A percentile compares a stretch with the other conserved stretches of the same genome.
Evolutionary conservation across 257 asterid genomes (phyloP).

Genomic region (Echium plantagineum): DNA sequence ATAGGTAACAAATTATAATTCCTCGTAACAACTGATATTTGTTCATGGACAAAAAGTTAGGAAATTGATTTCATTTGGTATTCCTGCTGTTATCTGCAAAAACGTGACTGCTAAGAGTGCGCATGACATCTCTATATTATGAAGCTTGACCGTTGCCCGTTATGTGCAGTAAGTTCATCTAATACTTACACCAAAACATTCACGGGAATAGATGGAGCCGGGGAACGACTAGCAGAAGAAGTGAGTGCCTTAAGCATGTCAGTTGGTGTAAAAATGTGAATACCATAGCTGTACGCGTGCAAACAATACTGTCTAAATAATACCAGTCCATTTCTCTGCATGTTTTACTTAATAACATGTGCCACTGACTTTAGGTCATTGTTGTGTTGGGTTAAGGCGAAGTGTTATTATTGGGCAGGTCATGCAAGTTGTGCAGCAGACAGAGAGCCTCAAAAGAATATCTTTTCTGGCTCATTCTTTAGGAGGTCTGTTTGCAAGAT

Average conservation of each 20-base stretch:
- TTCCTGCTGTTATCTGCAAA: slow-evolving; percentile 1
- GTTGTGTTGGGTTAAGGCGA: not conserved
- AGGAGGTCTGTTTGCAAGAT: slow-evolving; percentile 79
- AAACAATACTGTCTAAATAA: too few species aligned
- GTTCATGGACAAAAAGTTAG: too few species aligned
- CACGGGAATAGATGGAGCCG: slow-evolving; percentile 84
- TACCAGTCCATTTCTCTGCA: not conserved
- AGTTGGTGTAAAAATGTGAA: not conserved
- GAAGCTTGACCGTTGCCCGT: not conserved
- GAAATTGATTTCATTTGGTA: not conserved
- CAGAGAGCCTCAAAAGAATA: slow-evolving; percentile 47
- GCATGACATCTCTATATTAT: not conserved
- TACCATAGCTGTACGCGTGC: not conserved
- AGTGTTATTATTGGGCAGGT: slow-evolving; percentile 28
- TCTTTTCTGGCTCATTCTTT: slow-evolving; percentile 91
- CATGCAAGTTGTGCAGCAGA: slow-evolving; percentile 44
- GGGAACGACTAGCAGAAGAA: slow-evolving; percentile 89
- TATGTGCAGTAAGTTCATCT: slow-evolving; percentile 68
- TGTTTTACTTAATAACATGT: not conserved
- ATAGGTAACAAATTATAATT: too few species aligned
- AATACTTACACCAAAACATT: slow-evolving; percentile 79
- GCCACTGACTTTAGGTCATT: not conserved
- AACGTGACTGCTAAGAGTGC: not conserved
- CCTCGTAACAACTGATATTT: too few species aligned
- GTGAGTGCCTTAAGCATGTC: slow-evolving; percentile 34